These are phyloP conservation scores for Arxiozyma slooffiae DNA, from an alignment of 1,139 yeast genomes.

Conservation along the genomic window DNA sequence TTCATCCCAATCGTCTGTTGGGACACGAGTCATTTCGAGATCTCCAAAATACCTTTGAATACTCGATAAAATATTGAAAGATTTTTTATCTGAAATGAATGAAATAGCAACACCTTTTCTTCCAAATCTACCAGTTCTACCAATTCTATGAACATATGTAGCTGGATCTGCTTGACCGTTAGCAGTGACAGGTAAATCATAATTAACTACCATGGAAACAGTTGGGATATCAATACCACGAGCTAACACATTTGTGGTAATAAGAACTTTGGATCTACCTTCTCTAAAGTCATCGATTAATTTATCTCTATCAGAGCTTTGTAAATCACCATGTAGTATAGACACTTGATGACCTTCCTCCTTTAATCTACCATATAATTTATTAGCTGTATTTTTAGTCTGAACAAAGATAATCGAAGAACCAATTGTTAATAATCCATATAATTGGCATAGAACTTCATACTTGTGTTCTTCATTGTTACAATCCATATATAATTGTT, in stretches of 20 bases:
- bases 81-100: constrained; percentile 68
- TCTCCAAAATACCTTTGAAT: constrained; percentile 73
- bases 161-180: constrained; percentile 69
- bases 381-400: constrained; percentile 69
- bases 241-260: constrained; percentile 90
- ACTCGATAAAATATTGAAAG: constrained; percentile 53
- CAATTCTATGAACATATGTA: constrained; percentile 96
- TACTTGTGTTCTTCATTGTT: constrained; percentile 63
- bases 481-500: constrained; percentile 95
- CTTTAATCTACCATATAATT: constrained; percentile 59
- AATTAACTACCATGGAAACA: constrained; percentile 95
- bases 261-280: constrained; percentile 85
- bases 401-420: constrained; percentile 89
- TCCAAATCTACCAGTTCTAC: constrained; percentile 98
- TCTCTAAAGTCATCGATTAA: constrained; percentile 89
- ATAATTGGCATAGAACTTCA: constrained; percentile 70
- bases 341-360: constrained; percentile 84
- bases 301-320: constrained; percentile 67
- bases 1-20: constrained; percentile 93
- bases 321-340: constrained; percentile 73
- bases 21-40: constrained; percentile 74
- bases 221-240: constrained; percentile 97
- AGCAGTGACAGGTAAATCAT: constrained; percentile 65
- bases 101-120: constrained; percentile 94
- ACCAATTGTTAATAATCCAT: constrained; percentile 87